Base-by-base conservation (phyloP, 768 basidiomycete genomes). In the Naematelia encephala region DNA sequence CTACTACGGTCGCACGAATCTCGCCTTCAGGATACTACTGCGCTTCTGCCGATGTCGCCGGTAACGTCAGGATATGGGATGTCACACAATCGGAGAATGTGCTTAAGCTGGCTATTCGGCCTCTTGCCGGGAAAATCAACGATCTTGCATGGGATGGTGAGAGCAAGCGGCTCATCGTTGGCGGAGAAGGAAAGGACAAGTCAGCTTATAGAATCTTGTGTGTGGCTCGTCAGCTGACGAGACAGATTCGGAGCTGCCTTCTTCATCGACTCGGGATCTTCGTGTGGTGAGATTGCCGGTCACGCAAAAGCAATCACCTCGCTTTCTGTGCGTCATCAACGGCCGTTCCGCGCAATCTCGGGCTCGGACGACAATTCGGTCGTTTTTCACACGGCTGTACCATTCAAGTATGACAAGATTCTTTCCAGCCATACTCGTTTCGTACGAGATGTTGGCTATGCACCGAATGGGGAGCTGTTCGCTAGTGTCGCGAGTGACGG, bases 61-160 rank as follows among this genome's bases (percentile, higher is more conserved):
- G 93, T 42, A 89, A 84, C 55, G 89, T 94, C 57, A 84, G 87
- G 60, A 81, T 97, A n/a, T 97, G 94, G 93, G 94, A 97, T 75
- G 85, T 85, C 0, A 85, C 89, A 23, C 89, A 91, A 29, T 86
- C 87, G 57, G 91, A 94, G 59, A 87, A 91, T 65, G 77, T 80
- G 0, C 78, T 94, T 59, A 93, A 91, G 76, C 64, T 74, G 16
- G 75, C 73, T 34, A 66, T 62, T 16, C 60, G 74, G 55, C 72
- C 76, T 4, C 48, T 79, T 2, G 66, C 64, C 2, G 78, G 78
- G 1, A 73, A 71, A 57, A 91, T 92, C 64, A 92, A 92, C 67
- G 94, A 97, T 78, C 83, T 98, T 21, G 87, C 87, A 11, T 98
- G 94, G 94, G 94, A 97, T 70, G 89, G 88, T 1, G 94, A 97